A percentile compares a stretch with the other conserved stretches of the same genome.
phyloP scores from a whole-genome alignment of 345 rosid species.

The Hirschfeldia incana region DNA sequence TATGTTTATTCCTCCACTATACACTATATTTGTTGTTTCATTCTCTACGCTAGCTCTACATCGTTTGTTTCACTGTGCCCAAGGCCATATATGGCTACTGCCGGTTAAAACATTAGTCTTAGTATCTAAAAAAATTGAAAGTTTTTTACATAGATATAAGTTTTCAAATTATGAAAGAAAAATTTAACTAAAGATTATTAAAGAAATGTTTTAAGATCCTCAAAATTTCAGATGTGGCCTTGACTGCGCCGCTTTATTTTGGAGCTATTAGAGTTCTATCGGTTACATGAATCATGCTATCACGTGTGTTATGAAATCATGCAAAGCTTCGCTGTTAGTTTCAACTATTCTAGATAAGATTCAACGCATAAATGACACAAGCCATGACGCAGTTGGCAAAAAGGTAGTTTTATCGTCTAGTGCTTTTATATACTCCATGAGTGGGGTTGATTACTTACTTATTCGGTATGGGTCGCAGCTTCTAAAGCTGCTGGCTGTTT shows the following conservation, averaged over 20 bases:
- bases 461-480: conserved; percentile 26
- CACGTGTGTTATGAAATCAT: conserved; percentile 16
- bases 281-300: not conserved
- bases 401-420: conserved; percentile 25
- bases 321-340: conserved; percentile 6
- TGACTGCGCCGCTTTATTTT: not conserved
- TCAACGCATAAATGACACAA: conserved; percentile 19
- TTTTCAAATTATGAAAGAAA: no score
- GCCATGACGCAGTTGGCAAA: conserved; percentile 23
- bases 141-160: no score
- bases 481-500: not conserved
- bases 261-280: not conserved
- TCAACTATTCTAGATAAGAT: conserved; percentile 11
- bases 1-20: not conserved
- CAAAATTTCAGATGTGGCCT: no score
- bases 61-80: not conserved
- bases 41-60: not conserved
- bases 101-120: no score
- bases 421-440: conserved; percentile 1
- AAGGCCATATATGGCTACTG: no score
- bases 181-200: no score
- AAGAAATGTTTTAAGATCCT: no score
- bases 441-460: not conserved
- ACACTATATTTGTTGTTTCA: not conserved
- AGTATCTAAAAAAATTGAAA: no score